Evolutionary conservation across 2,329 filamentous ascomycete genomes (phyloP), one percentile per base, ranked within the genome.

Genomic region (Zymoseptoria pseudotritici): DNA sequence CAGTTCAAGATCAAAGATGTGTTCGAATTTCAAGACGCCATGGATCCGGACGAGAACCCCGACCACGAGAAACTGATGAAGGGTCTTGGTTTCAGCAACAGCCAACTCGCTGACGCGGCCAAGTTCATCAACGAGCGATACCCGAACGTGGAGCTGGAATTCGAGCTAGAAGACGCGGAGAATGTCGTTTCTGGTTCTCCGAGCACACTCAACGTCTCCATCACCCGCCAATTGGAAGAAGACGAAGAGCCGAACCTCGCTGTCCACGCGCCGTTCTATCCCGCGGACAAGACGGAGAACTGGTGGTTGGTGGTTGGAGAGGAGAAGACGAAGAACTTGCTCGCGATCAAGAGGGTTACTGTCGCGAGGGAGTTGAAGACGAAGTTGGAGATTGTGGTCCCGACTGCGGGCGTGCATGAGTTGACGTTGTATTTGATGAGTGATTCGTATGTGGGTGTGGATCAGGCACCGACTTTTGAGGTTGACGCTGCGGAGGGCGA

Each of bases 251-350:
- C 89, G 17, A 91, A 97, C 73, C 84, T 88, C 1, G 87, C 86
- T 1, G 95, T 97, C 2, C 92, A 97, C 72, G 92, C 93, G 56
- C 94, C 94, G 0, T 99, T 97, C 81, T 99, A 94, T 73, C 92
- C 94, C 0, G 80, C 76, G 55, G 88, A 88, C 75, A 99, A 99
- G 82, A 88, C 90, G 79, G 94, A 99, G 81, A 96, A 94, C 73
- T 99, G 92, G 92, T 99, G 94, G 94, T 79, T 99, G 58, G 90
- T 99, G 20, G 90, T 99, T 36, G 93, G 92, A 29, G 92, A 97
- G 68, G 91, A 97, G 77, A 88, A 85, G 73, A 90, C 88, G 50
- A 93, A 91, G 79, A 92, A 83, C 64, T 79, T 99, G 63, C 80
- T 97, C 60, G 92, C 90, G 2, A 96, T 97, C 79, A 99, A 97